Conservation (phyloP, 225 moss, liverwort and hornwort genomes). For the Marchantia polymorpha region DNA sequence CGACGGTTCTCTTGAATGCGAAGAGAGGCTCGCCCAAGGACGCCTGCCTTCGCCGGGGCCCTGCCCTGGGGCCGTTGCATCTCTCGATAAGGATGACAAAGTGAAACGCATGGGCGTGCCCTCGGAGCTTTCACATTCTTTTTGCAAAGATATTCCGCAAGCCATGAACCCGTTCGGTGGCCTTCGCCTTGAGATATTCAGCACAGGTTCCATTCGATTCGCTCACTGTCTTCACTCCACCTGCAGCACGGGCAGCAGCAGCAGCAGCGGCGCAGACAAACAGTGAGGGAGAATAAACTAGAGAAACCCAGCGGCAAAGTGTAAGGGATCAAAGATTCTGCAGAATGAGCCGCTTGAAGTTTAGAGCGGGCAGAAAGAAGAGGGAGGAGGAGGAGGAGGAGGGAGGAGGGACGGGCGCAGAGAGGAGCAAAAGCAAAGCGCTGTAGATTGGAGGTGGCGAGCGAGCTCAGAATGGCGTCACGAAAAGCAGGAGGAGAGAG, state of each 20-base stretch:
- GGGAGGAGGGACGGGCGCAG: neutral
- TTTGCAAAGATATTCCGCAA: neutral
- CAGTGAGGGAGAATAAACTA: neutral
- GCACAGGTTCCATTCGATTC: neutral
- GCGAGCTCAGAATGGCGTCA: conserved; percentile 5
- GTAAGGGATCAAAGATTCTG: neutral
- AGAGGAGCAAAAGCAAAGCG: neutral
- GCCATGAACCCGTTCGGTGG: neutral
- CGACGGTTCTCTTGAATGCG: neutral
- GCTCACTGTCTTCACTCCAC: no score
- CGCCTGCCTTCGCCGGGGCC: neutral
- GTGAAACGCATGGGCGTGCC: no score
- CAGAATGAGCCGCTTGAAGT: neutral
- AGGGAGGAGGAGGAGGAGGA: neutral
- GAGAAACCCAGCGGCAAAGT: neutral
- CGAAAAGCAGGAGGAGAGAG: neutral
- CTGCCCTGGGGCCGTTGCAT: neutral
- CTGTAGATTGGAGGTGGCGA: neutral
- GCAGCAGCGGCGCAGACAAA: neutral
- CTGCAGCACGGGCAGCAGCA: neutral
- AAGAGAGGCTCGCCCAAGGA: neutral
- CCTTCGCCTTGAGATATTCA: neutral
- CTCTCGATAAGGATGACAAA: neutral
- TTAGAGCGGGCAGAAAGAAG: neutral
- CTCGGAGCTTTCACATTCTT: neutral